Evolutionary conservation across 495 filamentous ascomycete species (phyloP).

Genomic region (Venustampulla echinocandica): DNA sequence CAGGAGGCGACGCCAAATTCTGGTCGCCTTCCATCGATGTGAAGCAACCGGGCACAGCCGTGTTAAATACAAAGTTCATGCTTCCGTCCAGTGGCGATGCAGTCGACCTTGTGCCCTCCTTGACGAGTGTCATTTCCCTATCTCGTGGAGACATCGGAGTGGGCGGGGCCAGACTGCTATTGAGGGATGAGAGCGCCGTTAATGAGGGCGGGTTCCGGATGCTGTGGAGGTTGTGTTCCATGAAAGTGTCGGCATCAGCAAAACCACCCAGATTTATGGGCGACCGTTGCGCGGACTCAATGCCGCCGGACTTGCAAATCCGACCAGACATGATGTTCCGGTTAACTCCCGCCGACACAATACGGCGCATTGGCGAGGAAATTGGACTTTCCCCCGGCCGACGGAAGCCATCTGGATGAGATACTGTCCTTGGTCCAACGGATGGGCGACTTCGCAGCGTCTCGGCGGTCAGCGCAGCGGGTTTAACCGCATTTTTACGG

Average conservation of each 20-base stretch:
- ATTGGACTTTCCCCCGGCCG: slow-evolving; percentile 16
- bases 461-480: slow-evolving; percentile 16
- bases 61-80: slow-evolving; percentile 19
- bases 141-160: slow-evolving; percentile 24
- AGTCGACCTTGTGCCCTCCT: slow-evolving; percentile 13
- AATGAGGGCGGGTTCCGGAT: slow-evolving; percentile 16
- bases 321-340: slow-evolving; percentile 17
- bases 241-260: slow-evolving; percentile 12
- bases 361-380: slow-evolving; percentile 25
- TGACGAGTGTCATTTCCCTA: slow-evolving; percentile 19
- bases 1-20: slow-evolving; percentile 24
- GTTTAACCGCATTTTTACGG: slow-evolving; percentile 22
- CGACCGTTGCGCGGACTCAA: slow-evolving; percentile 21
- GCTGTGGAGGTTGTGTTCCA: slow-evolving; percentile 20
- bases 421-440: slow-evolving; percentile 22
- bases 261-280: slow-evolving; percentile 21
- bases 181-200: slow-evolving; percentile 11
- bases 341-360: slow-evolving; percentile 23
- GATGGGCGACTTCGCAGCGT: slow-evolving; percentile 14
- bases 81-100: slow-evolving; percentile 20
- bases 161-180: slow-evolving; percentile 23
- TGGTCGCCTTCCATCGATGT: slow-evolving; percentile 18
- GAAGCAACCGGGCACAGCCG: slow-evolving; percentile 14
- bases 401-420: slow-evolving; percentile 21
- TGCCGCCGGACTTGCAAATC: slow-evolving; percentile 18